A percentile compares a stretch with the other conserved stretches of the same genome.
phyloP scores from a whole-genome alignment of 75 land plant genomes.

The Cunninghamia lanceolata region DNA sequence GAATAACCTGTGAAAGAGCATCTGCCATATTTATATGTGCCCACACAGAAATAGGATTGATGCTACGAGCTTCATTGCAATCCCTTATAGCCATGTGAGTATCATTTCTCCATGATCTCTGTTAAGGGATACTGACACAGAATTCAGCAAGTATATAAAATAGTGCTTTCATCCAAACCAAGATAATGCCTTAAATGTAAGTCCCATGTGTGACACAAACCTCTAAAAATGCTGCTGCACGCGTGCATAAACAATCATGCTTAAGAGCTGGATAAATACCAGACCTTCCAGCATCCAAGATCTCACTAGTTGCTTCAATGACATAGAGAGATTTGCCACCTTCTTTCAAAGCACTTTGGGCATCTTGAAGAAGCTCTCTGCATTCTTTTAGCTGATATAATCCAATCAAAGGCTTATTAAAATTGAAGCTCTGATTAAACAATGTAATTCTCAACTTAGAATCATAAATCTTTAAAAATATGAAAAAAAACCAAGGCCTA shows the following conservation, averaged over 20 bases:
- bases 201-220: constrained; percentile 24
- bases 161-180: neutral
- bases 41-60: constrained; percentile 58
- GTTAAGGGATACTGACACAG: constrained; percentile 14
- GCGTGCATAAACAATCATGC: constrained; percentile 81
- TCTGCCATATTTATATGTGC: constrained; percentile 87
- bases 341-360: constrained; percentile 54
- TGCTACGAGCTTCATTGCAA: constrained; percentile 70
- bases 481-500: neutral
- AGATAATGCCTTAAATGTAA: neutral
- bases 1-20: constrained; percentile 74
- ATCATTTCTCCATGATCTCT: constrained; percentile 99
- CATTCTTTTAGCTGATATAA: constrained; percentile 58
- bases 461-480: neutral
- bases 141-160: neutral
- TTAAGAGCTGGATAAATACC: constrained; percentile 40
- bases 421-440: neutral
- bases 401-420: constrained; percentile 3
- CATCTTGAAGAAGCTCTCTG: constrained; percentile 65
- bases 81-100: constrained; percentile 95
- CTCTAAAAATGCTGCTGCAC: constrained; percentile 89
- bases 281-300: constrained; percentile 62
- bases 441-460: neutral
- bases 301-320: constrained; percentile 89
- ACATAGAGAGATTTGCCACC: constrained; percentile 46